Conservation (phyloP, 1,139 yeast genomes). For the Pichia cactophila region DNA sequence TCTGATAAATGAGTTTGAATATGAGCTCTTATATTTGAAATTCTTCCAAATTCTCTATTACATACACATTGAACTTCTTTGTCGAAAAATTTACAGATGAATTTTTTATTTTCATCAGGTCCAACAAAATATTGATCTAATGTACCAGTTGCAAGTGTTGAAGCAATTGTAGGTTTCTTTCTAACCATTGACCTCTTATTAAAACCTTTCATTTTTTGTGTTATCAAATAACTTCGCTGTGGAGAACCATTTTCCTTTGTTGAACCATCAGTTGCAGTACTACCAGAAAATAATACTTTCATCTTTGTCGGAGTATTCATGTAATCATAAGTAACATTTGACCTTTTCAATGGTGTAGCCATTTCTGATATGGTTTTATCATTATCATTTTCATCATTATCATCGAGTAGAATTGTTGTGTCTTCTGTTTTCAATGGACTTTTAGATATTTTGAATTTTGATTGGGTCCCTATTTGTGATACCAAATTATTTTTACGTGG, state of each 20-base stretch:
- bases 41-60: slow-evolving; percentile 75
- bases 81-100: slow-evolving; percentile 64
- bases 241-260: slow-evolving; percentile 40
- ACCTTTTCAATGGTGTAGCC: slow-evolving; percentile 23
- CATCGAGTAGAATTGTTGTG: slow-evolving; percentile 9
- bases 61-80: slow-evolving; percentile 34
- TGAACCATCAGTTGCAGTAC: not conserved
- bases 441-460: slow-evolving; percentile 5
- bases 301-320: slow-evolving; percentile 31
- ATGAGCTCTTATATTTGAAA: slow-evolving; percentile 94
- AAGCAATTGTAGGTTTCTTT: slow-evolving; percentile 47
- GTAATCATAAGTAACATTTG: slow-evolving; percentile 8
- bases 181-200: slow-evolving; percentile 30
- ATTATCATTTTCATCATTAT: slow-evolving; percentile 12
- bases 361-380: slow-evolving; percentile 14
- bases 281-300: slow-evolving; percentile 26
- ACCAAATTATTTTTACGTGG: slow-evolving; percentile 5
- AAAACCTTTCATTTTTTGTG: slow-evolving; percentile 24
- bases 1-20: slow-evolving; percentile 95
- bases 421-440: not conserved
- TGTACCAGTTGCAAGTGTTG: slow-evolving; percentile 84
- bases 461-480: slow-evolving; percentile 5
- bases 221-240: slow-evolving; percentile 34
- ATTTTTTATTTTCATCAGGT: slow-evolving; percentile 56
- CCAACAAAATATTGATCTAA: slow-evolving; percentile 79